Evolutionary conservation across 139 green algal genomes (phyloP).

Genomic region (Zygnema cylindricum): DNA sequence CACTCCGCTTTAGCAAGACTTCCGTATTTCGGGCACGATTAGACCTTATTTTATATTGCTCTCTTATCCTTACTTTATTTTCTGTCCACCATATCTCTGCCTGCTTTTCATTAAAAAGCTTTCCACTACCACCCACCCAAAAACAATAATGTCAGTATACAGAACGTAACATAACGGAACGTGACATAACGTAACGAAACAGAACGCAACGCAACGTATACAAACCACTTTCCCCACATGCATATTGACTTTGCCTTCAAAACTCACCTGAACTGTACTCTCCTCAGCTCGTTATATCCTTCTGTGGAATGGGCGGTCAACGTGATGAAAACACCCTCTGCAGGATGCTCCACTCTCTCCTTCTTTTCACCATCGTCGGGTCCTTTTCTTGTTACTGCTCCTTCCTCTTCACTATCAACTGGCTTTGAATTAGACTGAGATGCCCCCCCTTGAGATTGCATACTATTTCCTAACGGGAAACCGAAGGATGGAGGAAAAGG

Average conservation of each 20-base stretch:
- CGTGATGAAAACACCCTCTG: conserved; percentile 49
- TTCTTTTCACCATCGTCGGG: conserved; percentile 3
- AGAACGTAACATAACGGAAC: neutral
- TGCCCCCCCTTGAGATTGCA: neutral
- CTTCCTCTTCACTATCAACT: conserved; percentile 10
- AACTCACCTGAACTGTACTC: conserved; percentile 59
- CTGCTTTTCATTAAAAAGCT: conserved; percentile 49
- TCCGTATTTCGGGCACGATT: neutral
- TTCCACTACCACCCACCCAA: conserved; percentile 14
- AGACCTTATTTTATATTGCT: conserved; percentile 39
- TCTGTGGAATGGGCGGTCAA: conserved; percentile 11
- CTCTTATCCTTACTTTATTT: conserved; percentile 29
- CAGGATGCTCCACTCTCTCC: conserved; percentile 49
- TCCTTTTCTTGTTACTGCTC: neutral
- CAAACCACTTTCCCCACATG: neutral
- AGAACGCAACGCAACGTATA: neutral
- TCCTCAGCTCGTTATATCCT: conserved; percentile 36
- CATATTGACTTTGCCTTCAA: neutral
- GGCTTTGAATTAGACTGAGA: neutral
- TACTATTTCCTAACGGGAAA: neutral
- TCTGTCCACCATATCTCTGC: conserved; percentile 50
- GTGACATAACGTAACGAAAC: neutral
- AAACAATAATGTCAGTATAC: neutral
- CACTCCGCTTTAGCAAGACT: neutral
- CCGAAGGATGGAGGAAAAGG: neutral